Percentiles rank a stretch among this genome's conserved stretches.
These are phyloP conservation scores for Candida arabinofermentans DNA, from an alignment of 805 yeast genomes.

Conservation along the genomic window DNA sequence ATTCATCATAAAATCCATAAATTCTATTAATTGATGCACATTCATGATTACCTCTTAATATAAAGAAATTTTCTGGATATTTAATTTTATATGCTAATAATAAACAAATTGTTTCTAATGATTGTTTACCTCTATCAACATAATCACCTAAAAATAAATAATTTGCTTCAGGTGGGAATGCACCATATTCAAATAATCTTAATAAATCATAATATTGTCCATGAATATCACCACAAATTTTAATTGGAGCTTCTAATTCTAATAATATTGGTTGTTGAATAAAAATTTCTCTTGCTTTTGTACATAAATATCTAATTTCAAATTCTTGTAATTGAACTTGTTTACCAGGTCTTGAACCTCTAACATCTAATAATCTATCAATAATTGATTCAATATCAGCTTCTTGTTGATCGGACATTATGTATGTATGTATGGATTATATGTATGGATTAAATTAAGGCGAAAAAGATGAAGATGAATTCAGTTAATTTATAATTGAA, in stretches of 20 bases:
- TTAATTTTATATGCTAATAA: conserved; percentile 94
- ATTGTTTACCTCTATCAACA: conserved; percentile 98
- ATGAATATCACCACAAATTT: conserved; percentile 96
- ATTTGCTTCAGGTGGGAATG: conserved; percentile 98
- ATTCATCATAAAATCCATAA: conserved; percentile 97
- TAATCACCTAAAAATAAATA: conserved; percentile 94
- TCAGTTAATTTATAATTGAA: too few relatives aligned
- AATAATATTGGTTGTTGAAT: conserved; percentile 95
- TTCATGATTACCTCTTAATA: conserved; percentile 96
- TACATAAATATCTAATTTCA: conserved; percentile 92
- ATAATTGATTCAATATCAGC: conserved; percentile 96
- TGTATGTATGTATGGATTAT: not conserved
- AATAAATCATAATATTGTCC: conserved; percentile 96
- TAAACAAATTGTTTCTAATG: conserved; percentile 91
- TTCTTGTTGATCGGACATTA: conserved; percentile 44
- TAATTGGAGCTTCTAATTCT: conserved; percentile 96
- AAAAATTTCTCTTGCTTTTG: conserved; percentile 96
- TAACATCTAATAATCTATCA: conserved; percentile 92
- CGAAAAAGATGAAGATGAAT: too few relatives aligned
- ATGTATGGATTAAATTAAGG: too few relatives aligned
- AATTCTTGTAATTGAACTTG: conserved; percentile 91
- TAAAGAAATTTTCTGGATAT: conserved; percentile 96
- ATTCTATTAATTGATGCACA: conserved; percentile 97
- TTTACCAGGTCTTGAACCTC: conserved; percentile 98
- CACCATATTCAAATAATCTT: conserved; percentile 96